Percentiles rank a stretch among this genome's conserved stretches.
Conservation (phyloP, 2,329 filamentous ascomycete species). For the Trichoderma sp. region DNA sequence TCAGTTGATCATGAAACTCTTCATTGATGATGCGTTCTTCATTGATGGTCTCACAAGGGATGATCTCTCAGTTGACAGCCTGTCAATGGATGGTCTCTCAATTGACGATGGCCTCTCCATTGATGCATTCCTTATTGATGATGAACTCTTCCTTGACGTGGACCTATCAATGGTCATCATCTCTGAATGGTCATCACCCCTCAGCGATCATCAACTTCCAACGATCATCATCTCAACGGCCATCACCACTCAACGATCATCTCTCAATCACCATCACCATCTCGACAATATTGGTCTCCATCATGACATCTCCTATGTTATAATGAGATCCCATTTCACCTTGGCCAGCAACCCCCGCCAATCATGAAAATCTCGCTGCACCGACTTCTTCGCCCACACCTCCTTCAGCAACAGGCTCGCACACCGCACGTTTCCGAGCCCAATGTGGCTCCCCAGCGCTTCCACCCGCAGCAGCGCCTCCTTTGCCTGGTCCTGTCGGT, state of each 20-base stretch:
- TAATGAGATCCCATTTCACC: slow-evolving; percentile 9
- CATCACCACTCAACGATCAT: neutral
- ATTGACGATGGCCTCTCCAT: neutral
- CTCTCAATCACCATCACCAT: neutral
- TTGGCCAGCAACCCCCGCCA: slow-evolving; percentile 8
- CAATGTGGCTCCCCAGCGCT: slow-evolving; percentile 10
- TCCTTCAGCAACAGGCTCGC: slow-evolving; percentile 1
- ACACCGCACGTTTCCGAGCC: slow-evolving; percentile 5
- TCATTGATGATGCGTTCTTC: too few species aligned
- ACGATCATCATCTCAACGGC: too few species aligned
- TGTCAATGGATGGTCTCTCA: neutral
- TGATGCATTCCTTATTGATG: neutral
- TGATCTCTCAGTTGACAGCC: neutral
- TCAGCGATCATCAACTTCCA: too few species aligned
- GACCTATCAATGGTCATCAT: neutral
- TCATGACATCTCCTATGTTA: too few species aligned
- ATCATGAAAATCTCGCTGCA: neutral
- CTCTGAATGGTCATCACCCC: too few species aligned
- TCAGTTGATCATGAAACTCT: too few species aligned
- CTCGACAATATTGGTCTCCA: too few species aligned
- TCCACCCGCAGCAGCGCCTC: slow-evolving; percentile 5
- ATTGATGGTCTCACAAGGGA: neutral
- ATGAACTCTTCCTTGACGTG: too few species aligned
- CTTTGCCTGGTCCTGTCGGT: neutral
- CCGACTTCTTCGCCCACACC: neutral